Conservation (phyloP, 331 rosid genomes). For the Malus hybrid region DNA sequence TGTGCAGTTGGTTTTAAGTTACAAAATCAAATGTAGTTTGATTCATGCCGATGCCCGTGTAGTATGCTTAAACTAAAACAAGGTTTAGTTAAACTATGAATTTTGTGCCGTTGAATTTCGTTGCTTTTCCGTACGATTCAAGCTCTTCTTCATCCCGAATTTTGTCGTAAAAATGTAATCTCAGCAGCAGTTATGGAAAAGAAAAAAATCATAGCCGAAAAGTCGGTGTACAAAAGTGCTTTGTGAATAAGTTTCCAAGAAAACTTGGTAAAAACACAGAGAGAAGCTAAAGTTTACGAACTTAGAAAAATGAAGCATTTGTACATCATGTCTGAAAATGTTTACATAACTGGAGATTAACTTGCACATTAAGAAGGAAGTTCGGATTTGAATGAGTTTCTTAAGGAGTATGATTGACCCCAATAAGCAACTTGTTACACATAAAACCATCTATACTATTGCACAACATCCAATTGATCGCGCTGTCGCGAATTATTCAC, state of each 20-base stretch:
- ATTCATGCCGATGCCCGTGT: neutral
- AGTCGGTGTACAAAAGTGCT: too few species aligned
- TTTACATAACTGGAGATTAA: neutral
- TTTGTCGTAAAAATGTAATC: too few species aligned
- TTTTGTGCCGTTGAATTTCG: neutral
- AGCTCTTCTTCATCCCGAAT: neutral
- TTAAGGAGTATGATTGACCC: neutral
- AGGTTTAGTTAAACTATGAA: neutral
- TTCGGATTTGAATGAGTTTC: neutral
- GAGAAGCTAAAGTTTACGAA: neutral
- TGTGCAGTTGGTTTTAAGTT: neutral
- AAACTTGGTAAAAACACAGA: neutral
- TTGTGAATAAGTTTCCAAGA: too few species aligned
- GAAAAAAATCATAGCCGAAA: too few species aligned
- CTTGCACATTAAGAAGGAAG: neutral
- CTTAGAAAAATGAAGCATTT: neutral
- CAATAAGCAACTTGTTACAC: neutral
- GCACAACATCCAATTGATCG: neutral
- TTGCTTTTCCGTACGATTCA: neutral
- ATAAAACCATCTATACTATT: neutral
- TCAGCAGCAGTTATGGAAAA: too few species aligned
- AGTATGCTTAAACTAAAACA: neutral
- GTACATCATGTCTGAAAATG: neutral
- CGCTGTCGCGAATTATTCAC: constrained; percentile 18
- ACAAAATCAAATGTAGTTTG: neutral